Percentiles rank a stretch among this genome's conserved stretches.
Conservation (phyloP, 2,329 filamentous ascomycete genomes). For the Laburnicola sp. region DNA sequence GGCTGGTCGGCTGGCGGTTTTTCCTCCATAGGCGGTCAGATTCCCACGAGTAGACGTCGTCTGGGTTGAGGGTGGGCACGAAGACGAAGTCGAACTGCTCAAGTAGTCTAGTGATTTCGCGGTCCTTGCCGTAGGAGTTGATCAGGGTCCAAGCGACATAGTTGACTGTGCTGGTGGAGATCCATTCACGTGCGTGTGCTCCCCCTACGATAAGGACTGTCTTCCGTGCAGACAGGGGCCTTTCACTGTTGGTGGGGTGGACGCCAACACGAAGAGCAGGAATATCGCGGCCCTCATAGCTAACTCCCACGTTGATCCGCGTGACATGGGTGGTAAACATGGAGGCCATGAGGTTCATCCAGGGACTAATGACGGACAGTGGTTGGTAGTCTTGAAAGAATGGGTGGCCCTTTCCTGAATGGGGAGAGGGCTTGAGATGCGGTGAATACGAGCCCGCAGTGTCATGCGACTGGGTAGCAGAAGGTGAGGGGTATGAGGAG, state of each 20-base stretch:
- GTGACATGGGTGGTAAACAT: conserved; percentile 84
- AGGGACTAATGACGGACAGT: conserved; percentile 78
- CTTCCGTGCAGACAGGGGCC: conserved; percentile 60
- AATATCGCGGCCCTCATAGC: conserved; percentile 86
- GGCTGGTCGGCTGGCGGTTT: conserved; percentile 79
- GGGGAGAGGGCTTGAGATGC: conserved; percentile 33
- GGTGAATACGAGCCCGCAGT: conserved; percentile 32
- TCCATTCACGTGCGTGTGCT: conserved; percentile 95
- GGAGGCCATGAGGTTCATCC: conserved; percentile 87
- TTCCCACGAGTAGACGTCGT: conserved; percentile 93
- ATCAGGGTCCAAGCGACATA: conserved; percentile 89
- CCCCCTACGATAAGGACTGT: conserved; percentile 83
- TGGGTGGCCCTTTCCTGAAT: conserved; percentile 58
- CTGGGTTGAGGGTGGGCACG: conserved; percentile 86
- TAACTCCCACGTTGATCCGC: conserved; percentile 76
- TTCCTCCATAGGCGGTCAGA: conserved; percentile 93
- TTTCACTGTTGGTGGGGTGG: conserved; percentile 54
- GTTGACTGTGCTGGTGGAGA: conserved; percentile 86
- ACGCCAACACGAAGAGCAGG: conserved; percentile 76
- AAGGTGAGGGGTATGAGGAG: conserved; percentile 67
- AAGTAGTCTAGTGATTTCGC: conserved; percentile 73
- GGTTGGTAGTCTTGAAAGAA: conserved; percentile 96
- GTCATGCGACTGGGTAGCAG: conserved; percentile 33
- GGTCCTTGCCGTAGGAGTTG: conserved; percentile 74
- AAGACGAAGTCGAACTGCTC: conserved; percentile 86